Evolutionary conservation across 768 basidiomycete species (phyloP), one percentile per base, ranked within the genome.

Genomic region (Leccinum subtestaceum): DNA sequence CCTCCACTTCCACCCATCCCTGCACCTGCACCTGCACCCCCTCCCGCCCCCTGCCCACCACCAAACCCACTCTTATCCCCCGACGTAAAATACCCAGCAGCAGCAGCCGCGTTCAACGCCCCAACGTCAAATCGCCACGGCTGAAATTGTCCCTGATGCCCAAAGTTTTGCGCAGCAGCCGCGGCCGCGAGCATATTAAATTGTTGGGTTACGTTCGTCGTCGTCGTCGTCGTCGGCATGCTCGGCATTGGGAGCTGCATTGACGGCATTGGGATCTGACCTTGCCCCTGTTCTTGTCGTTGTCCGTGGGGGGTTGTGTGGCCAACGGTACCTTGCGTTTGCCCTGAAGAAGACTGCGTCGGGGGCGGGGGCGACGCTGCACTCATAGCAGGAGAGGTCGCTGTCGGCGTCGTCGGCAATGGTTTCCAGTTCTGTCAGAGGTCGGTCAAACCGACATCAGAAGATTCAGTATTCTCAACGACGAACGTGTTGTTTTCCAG

Each of bases 401-500:
- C 15, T 12, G 46, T 23, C 21, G 59, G 17, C 13, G 58, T 49
- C 25, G 60, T 46, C 19, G 68, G 63, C 15, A 83, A 83, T n/a
- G 84, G 84, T 71, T 81, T 85, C 77, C 81, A 86, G 59, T 81
- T 79, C 84, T 86, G 50, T 60, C 9, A 6, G 19, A 19, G 19
- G 10, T 45, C 43, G 11, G 19, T 45, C 43, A 5, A 11, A 45
- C 19, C 19, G 5, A 19, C 10, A n/a, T 45, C 43, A 45, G 5
- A 45, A 19, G 3, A 40, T n/a, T 15, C 2, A 40, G 1, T 45
- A 19, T 19, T 19, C 19, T 11, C 45, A 38, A 23, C 11, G n/a
- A 76, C 86, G 63, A 62, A 90, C 91, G 60, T 85, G 81, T 82
- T 86, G 85, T 52, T 83, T 80, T 1, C 92, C 91, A 67, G 89